Evolutionary conservation across 2,329 filamentous ascomycete genomes (phyloP), one percentile per base, ranked within the genome.

Genomic region (Sporothrix schenckii): DNA sequence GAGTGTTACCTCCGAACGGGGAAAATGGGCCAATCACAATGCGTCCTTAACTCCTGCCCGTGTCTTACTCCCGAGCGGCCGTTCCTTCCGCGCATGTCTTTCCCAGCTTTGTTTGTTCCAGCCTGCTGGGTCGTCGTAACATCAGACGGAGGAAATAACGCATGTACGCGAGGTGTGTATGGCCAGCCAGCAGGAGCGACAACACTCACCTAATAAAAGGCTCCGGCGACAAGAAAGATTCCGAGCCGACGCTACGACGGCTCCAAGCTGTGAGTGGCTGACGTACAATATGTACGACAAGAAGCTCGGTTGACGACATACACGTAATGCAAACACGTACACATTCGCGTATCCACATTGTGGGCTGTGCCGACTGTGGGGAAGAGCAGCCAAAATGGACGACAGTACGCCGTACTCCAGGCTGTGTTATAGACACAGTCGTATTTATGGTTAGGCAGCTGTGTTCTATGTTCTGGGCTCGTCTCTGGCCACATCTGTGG

Each of bases 361-460:
- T 63, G n/a, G 58, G 58, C 58, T 63, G 39, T 47, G 39, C 58
- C 47, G 39, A 27, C 41, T 63, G 58, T 63, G 58, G 58, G 56
- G 39, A 44, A 63, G 58, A 27, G 6, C 19, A n/a, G 19, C 16
- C 49, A 50, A n/a, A 50, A 50, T 19, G 16, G 24, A 13, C 54
- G 11, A 58, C 34, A 58, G 54, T 3, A 58, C 30, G 9, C 27
- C 54, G 52, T 54, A 34, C 7, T 34, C 6, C 34, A 34, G 34
- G 34, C 34, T 34, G 34, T 24, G 24, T 24, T 24, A 24, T 24
- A 24, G 24, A 24, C 24, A 24, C 24, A 34, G 34, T 7, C 34
- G 34, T 34, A 34, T 34, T 34, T 9, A 34, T 34, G 34, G 34
- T 34, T 47, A 63, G 58, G 58, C 58, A 63, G 39, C 58, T 63